Evolutionary conservation across 2,329 filamentous ascomycete species (phyloP).

Genomic region (Plectosphaerella cucumerina): DNA sequence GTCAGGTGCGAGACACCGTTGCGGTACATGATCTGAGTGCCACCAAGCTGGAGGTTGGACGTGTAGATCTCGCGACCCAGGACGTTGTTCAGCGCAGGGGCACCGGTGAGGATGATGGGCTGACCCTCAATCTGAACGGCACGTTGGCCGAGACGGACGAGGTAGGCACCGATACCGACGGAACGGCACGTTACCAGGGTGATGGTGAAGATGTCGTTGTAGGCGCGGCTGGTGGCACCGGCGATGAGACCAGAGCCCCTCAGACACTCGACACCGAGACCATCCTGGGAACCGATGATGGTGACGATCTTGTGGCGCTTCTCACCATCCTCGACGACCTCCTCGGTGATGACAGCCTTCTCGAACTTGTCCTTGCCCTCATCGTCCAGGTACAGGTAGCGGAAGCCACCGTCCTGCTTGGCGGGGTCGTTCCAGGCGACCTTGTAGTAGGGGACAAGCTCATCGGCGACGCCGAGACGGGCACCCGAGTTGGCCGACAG

Average conservation of each 20-base stretch:
- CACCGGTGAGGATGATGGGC: constrained; percentile 97
- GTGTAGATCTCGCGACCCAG: constrained; percentile 98
- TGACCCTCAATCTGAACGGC: constrained; percentile 98
- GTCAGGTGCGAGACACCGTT: constrained; percentile 99
- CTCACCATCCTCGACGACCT: constrained; percentile 81
- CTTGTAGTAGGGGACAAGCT: constrained; percentile 94
- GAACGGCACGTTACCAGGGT: constrained; percentile 97
- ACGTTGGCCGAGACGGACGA: constrained; percentile 96
- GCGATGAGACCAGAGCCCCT: constrained; percentile 97
- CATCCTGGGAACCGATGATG: constrained; percentile 88
- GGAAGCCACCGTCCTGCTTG: constrained; percentile 86
- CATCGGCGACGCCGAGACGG: constrained; percentile 92
- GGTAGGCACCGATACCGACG: constrained; percentile 98
- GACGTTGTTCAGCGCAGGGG: constrained; percentile 95
- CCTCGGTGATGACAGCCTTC: constrained; percentile 71
- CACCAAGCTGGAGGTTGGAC: constrained; percentile 97
- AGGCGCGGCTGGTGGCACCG: constrained; percentile 92
- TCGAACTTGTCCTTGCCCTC: constrained; percentile 84
- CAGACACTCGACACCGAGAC: constrained; percentile 95
- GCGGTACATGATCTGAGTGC: constrained; percentile 99
- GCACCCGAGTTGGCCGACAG: constrained; percentile 98
- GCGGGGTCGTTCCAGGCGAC: constrained; percentile 88
- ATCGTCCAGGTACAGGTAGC: constrained; percentile 90
- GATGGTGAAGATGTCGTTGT: constrained; percentile 98
- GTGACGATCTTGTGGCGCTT: constrained; percentile 91